Percentiles rank a stretch among this genome's conserved stretches.
Evolutionary conservation across 345 rosid genomes (phyloP).

Genomic region (Garcia nutans): DNA sequence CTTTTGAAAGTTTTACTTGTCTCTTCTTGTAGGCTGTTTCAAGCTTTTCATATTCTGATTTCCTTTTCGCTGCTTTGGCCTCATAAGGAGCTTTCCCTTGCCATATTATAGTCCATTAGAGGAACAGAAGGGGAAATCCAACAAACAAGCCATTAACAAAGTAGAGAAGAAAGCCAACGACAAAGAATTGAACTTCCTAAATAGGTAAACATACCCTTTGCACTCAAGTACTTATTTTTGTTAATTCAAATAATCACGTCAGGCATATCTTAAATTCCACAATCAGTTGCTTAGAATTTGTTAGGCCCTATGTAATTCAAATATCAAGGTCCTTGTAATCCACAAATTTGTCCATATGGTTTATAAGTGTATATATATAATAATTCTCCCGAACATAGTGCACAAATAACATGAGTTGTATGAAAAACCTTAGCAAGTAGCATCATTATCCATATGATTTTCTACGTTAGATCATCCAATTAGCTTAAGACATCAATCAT

Average conservation of each 20-base stretch:
- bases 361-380: too few species aligned
- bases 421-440: neutral
- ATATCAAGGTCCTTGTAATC: conserved; percentile 5
- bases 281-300: neutral
- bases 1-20: conserved; percentile 39
- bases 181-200: too few species aligned
- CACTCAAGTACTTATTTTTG: neutral
- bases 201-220: too few species aligned
- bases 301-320: conserved; percentile 1
- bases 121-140: neutral
- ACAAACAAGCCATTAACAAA: neutral
- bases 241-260: conserved; percentile 8
- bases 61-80: conserved; percentile 76
- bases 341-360: neutral
- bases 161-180: too few species aligned
- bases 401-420: conserved; percentile 3
- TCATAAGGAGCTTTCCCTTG: conserved; percentile 88
- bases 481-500: neutral
- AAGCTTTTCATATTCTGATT: conserved; percentile 68
- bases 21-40: conserved; percentile 81
- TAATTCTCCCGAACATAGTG: neutral
- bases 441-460: conserved; percentile 3
- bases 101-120: neutral
- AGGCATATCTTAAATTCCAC: neutral
- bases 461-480: conserved; percentile 13